Evolutionary conservation across 768 basidiomycete genomes (phyloP), one percentile per base, ranked within the genome.

Genomic region (Macrolepiota fuliginosa): DNA sequence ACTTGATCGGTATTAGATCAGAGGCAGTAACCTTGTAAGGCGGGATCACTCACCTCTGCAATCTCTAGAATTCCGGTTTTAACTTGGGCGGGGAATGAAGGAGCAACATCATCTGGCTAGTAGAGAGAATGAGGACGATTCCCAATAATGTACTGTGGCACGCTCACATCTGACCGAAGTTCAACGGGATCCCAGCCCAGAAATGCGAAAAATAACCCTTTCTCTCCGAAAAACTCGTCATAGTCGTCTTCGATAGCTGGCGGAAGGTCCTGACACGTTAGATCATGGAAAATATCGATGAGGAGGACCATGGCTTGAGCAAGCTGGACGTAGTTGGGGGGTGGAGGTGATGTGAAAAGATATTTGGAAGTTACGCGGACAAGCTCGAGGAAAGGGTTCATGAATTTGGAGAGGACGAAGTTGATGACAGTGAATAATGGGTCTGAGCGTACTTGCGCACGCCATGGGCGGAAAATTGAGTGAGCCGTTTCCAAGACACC

Each of bases 401-500:
- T 87, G 77, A 98, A 97, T 68, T 87, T 88, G 42, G 77, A 79
- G 39, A 98, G 82, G 57, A 97, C 96, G 58, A 92, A 80, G 73
- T 96, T 97, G 80, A 99, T 98, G 68, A 90, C 91, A 3, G 87
- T 81, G 78, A 88, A 98, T 50, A 99, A 86, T 42, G 82, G 73
- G 74, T 99, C 90, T 12, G 92, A 90, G 61, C 94, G 87, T 64
- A 94, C 91, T 67, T 90, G 91, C 1, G 93, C 87, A 47, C 96
- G 86, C 96, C 96, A 99, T 51, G 89, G 90, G 46, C 81, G 84
- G 77, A 98, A 98, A 68, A 99, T 98, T 40, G 94, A 96, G 72
- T 98, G 97, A 0, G 95, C 95, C 0, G 95, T 95, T 70, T 97
- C 86, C 47, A 99, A 82, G 9, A 99, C 92, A 52, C 91, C 92